Percentiles rank a stretch among this genome's conserved stretches.
These are phyloP conservation scores for Piper betle DNA, from an alignment of 164 flowering plant genomes.

Conservation along the genomic window DNA sequence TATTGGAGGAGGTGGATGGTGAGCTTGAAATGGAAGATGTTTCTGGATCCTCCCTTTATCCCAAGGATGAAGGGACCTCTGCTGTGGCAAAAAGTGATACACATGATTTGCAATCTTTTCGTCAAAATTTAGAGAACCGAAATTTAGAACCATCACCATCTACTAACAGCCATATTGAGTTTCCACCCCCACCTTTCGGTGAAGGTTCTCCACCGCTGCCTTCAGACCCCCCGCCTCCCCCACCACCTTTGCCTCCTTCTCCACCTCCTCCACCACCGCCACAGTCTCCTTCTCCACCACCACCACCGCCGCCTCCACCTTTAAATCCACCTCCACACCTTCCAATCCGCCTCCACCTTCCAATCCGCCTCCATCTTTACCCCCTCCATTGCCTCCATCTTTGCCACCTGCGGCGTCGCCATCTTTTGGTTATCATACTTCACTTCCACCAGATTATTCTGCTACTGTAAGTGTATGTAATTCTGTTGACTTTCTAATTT, in stretches of 20 bases:
- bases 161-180: conserved; percentile 15
- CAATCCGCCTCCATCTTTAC: conserved; percentile 14
- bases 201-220: conserved; percentile 55
- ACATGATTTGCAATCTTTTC: conserved; percentile 16
- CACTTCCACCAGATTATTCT: conserved; percentile 34
- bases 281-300: conserved; percentile 12
- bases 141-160: conserved; percentile 15
- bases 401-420: conserved; percentile 27
- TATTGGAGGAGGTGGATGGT: conserved; percentile 74
- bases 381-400: conserved; percentile 8
- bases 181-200: conserved; percentile 41
- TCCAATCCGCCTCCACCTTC: conserved; percentile 17
- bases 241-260: conserved; percentile 23
- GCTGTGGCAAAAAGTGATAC: conserved; percentile 10
- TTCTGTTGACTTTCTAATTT: neutral
- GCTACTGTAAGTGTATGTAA: conserved; percentile 34
- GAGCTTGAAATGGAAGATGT: conserved; percentile 97
- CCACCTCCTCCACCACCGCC: conserved; percentile 18
- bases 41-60: conserved; percentile 27
- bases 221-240: conserved; percentile 24
- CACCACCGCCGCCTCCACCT: conserved; percentile 15
- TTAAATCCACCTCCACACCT: conserved; percentile 13
- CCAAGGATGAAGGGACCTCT: conserved; percentile 31
- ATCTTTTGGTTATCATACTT: conserved; percentile 26
- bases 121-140: conserved; percentile 14